Conservation (phyloP, 352 stramenopile species). For the Phytophthora pisi region DNA sequence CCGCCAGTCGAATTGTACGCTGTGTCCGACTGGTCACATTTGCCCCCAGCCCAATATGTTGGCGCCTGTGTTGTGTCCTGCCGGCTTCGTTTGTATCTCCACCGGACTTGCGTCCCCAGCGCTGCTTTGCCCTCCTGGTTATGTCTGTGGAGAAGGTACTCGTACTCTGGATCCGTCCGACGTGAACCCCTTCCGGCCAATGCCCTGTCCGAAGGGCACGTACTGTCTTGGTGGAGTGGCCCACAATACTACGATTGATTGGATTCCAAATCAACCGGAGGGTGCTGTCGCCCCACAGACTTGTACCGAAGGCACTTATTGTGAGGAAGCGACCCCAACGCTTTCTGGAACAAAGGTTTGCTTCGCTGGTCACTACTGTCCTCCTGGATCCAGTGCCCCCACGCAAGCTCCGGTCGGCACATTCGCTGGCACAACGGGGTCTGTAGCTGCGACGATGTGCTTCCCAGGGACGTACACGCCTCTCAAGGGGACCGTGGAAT, state of each 20-base stretch:
- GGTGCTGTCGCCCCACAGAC: constrained; percentile 90
- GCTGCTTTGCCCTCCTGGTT: constrained; percentile 94
- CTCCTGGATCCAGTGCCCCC: constrained; percentile 86
- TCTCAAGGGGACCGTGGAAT: constrained; percentile 87
- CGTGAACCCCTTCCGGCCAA: constrained; percentile 73
- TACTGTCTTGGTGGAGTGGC: constrained; percentile 97
- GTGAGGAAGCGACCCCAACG: constrained; percentile 78
- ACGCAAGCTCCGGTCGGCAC: constrained; percentile 92
- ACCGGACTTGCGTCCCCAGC: constrained; percentile 90
- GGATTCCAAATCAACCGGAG: constrained; percentile 85
- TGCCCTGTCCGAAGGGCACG: constrained; percentile 89
- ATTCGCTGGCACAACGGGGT: constrained; percentile 88
- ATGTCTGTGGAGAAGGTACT: constrained; percentile 94
- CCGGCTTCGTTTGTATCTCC: constrained; percentile 96
- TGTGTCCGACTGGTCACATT: constrained; percentile 94
- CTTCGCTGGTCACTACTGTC: constrained; percentile 96
- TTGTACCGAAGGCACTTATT: constrained; percentile 97
- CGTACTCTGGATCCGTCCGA: constrained; percentile 90
- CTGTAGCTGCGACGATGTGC: constrained; percentile 94
- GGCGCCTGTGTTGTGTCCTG: constrained; percentile 85
- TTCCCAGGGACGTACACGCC: constrained; percentile 97
- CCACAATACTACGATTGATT: constrained; percentile 91
- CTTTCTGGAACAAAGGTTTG: constrained; percentile 88
- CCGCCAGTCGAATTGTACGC: constrained; percentile 91
- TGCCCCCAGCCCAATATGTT: constrained; percentile 90